phyloP scores from a whole-genome alignment of 305 asterid species.

The Solanum aculeatissimum region DNA sequence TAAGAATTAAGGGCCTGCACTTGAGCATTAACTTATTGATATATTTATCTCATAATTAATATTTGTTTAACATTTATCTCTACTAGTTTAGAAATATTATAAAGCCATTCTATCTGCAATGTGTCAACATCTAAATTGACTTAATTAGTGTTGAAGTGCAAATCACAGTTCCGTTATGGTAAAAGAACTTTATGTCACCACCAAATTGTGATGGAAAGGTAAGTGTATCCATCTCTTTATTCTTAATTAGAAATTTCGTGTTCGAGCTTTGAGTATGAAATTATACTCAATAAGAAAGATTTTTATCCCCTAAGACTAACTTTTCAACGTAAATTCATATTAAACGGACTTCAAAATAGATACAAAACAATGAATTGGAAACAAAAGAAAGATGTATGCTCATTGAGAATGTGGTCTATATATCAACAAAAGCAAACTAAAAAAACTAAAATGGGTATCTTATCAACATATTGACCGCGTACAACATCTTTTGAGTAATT shows the following conservation, averaged over 20 bases:
- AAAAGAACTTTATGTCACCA: neutral
- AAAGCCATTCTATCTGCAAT: neutral
- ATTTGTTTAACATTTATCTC: neutral
- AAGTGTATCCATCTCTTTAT: neutral
- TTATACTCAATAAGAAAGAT: no score
- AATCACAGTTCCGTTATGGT: neutral
- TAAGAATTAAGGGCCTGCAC: neutral
- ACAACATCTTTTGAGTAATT: neutral
- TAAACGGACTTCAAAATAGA: no score
- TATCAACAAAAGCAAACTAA: neutral
- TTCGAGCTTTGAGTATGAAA: neutral
- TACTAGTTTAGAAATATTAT: neutral
- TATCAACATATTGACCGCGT: neutral
- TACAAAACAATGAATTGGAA: no score
- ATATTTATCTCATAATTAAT: neutral
- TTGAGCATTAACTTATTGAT: neutral
- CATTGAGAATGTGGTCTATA: neutral
- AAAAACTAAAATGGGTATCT: neutral
- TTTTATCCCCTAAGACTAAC: no score
- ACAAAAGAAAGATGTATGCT: neutral
- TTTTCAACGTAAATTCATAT: no score
- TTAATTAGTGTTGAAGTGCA: neutral
- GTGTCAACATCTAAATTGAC: neutral
- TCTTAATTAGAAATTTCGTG: accelerated
- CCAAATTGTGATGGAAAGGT: neutral